Percentiles rank a stretch among this genome's conserved stretches.
These are phyloP conservation scores for Ambrosiella cleistominuta DNA, from an alignment of 2,329 filamentous ascomycete species.

Conservation along the genomic window DNA sequence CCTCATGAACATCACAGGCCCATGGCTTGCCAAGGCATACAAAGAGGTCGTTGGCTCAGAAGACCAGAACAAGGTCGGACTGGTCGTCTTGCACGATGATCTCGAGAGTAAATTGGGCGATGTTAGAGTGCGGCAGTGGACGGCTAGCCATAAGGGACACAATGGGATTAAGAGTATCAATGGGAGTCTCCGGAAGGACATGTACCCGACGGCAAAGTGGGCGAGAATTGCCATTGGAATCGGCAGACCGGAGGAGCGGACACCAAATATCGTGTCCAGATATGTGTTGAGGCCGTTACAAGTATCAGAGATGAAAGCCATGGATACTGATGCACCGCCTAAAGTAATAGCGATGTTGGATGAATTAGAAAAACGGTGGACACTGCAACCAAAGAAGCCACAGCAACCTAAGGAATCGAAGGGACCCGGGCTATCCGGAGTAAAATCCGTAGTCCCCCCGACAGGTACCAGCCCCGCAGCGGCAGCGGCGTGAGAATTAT, in stretches of 20 bases:
- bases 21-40: slow-evolving; percentile 50
- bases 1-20: slow-evolving; percentile 73
- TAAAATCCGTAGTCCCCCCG: too few relatives aligned
- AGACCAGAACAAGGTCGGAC: slow-evolving; percentile 21
- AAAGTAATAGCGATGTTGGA: slow-evolving; percentile 18
- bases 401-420: too few relatives aligned
- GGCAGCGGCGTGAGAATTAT: too few relatives aligned
- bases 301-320: slow-evolving; percentile 27
- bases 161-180: slow-evolving; percentile 57
- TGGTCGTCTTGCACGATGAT: slow-evolving; percentile 82
- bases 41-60: slow-evolving; percentile 29
- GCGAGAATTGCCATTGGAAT: slow-evolving; percentile 66
- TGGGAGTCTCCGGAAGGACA: slow-evolving; percentile 26
- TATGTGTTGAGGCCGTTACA: slow-evolving; percentile 63
- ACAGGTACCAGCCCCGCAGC: too few relatives aligned
- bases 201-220: slow-evolving; percentile 27
- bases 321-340: slow-evolving; percentile 33
- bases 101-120: slow-evolving; percentile 55
- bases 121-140: slow-evolving; percentile 46
- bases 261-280: slow-evolving; percentile 46
- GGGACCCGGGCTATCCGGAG: too few relatives aligned
- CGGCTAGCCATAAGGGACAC: slow-evolving; percentile 49
- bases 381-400: too few relatives aligned
- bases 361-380: background rate
- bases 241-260: slow-evolving; percentile 57